phyloP scores from a whole-genome alignment of 257 asterid genomes.

The Lithospermum erythrorhizon region DNA sequence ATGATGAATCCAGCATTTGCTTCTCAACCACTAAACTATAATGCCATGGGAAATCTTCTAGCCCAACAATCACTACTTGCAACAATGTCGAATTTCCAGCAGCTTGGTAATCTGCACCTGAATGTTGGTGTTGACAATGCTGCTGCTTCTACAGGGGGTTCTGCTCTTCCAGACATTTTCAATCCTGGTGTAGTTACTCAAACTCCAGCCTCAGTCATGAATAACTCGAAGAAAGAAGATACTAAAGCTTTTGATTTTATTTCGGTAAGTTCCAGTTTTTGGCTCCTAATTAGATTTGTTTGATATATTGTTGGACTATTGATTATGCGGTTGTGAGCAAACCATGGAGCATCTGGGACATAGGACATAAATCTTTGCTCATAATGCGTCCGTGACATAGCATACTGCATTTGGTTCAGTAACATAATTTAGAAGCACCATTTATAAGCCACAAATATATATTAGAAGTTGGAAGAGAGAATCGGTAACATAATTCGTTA shows the following conservation, averaged over 20 bases:
- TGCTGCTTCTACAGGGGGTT: constrained; percentile 39
- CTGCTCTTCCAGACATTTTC: constrained; percentile 79
- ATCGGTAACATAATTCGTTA: too few species aligned
- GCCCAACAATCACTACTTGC: constrained; percentile 89
- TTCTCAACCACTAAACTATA: constrained; percentile 50
- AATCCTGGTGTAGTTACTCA: constrained; percentile 52
- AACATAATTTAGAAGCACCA: too few species aligned
- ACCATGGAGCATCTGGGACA: too few species aligned
- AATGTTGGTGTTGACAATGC: constrained; percentile 24
- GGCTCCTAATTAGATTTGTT: not conserved
- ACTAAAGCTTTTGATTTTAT: constrained; percentile 90
- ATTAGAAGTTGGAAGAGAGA: not conserved
- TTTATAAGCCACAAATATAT: not conserved
- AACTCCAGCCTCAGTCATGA: constrained; percentile 77
- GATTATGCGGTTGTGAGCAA: too few species aligned
- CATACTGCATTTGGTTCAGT: too few species aligned
- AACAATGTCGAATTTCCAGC: constrained; percentile 81
- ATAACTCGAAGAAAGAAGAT: constrained; percentile 64
- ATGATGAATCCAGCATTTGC: constrained; percentile 58
- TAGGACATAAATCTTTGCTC: not conserved
- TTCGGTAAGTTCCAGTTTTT: constrained; percentile 48
- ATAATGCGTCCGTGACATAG: too few species aligned
- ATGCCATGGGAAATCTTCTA: constrained; percentile 50
- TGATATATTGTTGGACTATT: not conserved
- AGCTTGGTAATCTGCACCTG: constrained; percentile 51